Evolutionary conservation across 208 protist species (phyloP).

Genomic region (Leptomonas seymouri): DNA sequence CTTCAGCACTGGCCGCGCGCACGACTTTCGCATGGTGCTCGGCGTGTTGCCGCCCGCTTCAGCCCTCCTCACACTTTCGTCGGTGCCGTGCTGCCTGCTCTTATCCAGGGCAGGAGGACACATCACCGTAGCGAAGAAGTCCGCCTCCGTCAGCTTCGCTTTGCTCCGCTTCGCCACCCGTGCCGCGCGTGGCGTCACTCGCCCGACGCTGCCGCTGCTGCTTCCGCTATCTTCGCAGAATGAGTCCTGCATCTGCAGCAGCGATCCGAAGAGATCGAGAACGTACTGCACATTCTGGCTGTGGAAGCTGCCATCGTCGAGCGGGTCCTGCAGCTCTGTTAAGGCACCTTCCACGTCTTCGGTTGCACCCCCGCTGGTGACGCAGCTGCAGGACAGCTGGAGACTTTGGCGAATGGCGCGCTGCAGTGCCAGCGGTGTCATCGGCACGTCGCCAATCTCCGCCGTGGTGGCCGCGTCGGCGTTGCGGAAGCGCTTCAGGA

Average conservation of each 20-base stretch:
- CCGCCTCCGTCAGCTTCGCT: slow-evolving; percentile 11
- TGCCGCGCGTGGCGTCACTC: neutral
- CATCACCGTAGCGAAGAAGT: slow-evolving; percentile 27
- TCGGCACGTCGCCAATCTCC: slow-evolving; percentile 23
- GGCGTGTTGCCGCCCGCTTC: slow-evolving; percentile 3
- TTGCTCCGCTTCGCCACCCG: neutral
- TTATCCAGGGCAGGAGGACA: slow-evolving; percentile 11
- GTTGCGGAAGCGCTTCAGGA: slow-evolving; percentile 31
- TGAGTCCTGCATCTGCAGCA: slow-evolving; percentile 32
- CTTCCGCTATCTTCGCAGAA: slow-evolving; percentile 28
- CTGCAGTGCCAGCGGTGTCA: slow-evolving; percentile 32
- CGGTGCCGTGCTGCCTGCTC: slow-evolving; percentile 5
- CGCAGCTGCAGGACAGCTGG: slow-evolving; percentile 9
- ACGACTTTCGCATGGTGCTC: neutral
- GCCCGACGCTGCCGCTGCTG: neutral
- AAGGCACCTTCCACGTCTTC: slow-evolving; percentile 15
- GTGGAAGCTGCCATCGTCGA: slow-evolving; percentile 66
- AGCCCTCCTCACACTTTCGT: neutral
- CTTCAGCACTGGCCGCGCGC: slow-evolving; percentile 11
- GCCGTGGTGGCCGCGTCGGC: slow-evolving; percentile 14
- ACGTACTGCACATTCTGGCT: slow-evolving; percentile 68
- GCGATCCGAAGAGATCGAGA: slow-evolving; percentile 57
- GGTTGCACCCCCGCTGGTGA: neutral
- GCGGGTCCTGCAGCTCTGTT: slow-evolving; percentile 28
- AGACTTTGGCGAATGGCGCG: slow-evolving; percentile 25